phyloP scores from a whole-genome alignment of 176 grass and related monocot genomes.

The Aegilops tauschii region DNA sequence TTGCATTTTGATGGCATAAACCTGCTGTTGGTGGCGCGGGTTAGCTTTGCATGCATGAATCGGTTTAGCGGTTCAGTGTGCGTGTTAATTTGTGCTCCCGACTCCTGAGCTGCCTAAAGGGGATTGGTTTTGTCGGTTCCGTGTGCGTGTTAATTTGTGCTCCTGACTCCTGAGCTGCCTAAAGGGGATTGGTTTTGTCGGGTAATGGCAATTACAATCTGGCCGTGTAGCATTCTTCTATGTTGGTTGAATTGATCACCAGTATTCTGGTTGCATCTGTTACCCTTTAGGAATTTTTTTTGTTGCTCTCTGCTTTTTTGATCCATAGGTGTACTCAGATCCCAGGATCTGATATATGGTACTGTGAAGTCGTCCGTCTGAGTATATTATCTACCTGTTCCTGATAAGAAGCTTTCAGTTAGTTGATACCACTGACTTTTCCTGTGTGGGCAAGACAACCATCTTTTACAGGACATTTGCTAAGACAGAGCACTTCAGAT shows the following conservation, averaged over 20 bases:
- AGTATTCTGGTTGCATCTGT: neutral
- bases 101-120: neutral
- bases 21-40: neutral
- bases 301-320: neutral
- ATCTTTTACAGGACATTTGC: neutral
- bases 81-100: neutral
- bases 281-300: neutral
- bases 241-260: neutral
- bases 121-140: slow-evolving; percentile 11
- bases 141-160: neutral
- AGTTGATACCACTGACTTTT: slow-evolving; percentile 13
- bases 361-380: neutral
- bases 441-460: neutral
- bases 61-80: neutral
- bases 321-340: neutral
- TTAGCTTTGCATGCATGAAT: slow-evolving; percentile 4
- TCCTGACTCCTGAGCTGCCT: neutral
- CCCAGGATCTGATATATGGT: slow-evolving; percentile 4
- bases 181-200: neutral
- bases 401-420: neutral
- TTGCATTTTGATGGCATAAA: neutral
- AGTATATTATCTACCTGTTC: neutral
- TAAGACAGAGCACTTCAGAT: neutral
- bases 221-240: neutral
- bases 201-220: slow-evolving; percentile 11